These are phyloP conservation scores for Knoxia roxburghii DNA, from an alignment of 257 asterid genomes.

Conservation along the genomic window DNA sequence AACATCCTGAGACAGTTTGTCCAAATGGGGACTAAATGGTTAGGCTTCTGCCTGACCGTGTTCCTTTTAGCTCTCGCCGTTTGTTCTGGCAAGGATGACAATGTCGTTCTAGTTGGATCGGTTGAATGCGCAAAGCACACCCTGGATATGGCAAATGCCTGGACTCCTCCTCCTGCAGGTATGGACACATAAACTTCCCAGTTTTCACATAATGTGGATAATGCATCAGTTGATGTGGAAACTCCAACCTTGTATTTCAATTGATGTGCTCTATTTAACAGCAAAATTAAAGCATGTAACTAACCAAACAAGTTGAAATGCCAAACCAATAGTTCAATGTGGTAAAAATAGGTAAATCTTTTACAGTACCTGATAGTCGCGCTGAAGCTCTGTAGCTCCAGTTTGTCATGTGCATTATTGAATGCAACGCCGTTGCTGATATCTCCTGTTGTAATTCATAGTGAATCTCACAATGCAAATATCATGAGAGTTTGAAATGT, in stretches of 20 bases:
- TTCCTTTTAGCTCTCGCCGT: conserved; percentile 2
- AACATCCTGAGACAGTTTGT: neutral
- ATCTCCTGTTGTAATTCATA: neutral
- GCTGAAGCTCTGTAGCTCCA: neutral
- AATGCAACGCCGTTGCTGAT: neutral
- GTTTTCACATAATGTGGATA: neutral
- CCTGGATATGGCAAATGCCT: neutral
- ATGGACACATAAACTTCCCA: too few species aligned
- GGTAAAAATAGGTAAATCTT: neutral
- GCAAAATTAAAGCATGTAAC: neutral
- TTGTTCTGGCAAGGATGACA: conserved; percentile 6
- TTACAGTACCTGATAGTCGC: neutral
- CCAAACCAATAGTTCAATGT: neutral
- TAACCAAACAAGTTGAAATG: neutral
- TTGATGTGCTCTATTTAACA: neutral
- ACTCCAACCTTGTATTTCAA: too few species aligned
- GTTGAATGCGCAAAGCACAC: neutral
- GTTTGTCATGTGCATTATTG: neutral
- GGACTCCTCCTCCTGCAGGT: conserved; percentile 10
- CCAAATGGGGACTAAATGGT: too few species aligned
- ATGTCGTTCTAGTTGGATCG: conserved; percentile 1
- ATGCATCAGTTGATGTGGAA: too few species aligned
- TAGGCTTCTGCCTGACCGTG: neutral
- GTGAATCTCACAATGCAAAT: too few species aligned
- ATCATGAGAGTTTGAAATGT: too few species aligned